Evolutionary conservation across 495 filamentous ascomycete genomes (phyloP), one percentile per base, ranked within the genome.

Genomic region (Hyaloscypha variabilis): DNA sequence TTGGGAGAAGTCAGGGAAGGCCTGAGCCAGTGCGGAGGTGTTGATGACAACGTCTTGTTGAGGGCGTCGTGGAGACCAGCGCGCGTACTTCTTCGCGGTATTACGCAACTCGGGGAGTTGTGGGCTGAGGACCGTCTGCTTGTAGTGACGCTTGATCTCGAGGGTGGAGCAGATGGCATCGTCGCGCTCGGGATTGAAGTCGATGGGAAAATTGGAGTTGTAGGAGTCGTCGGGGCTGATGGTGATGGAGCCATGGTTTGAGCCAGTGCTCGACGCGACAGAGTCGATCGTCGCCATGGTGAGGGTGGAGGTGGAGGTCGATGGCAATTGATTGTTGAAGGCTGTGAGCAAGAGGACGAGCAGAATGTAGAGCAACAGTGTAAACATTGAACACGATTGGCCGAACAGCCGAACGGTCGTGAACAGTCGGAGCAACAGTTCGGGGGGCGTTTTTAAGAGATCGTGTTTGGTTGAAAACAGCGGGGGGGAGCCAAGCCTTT

Each of bases 211-310:
- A 17, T 46, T 46, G 39, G 11, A 46, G 49, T 34, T 58, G 28
- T 26, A 46, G 4, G 42, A 17, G 6, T 58, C 51, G 31, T 71
- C 69, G 46, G 53, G 50, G 51, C 56, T 64, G 23, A 73, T 64
- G 14, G 71, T 73, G 29, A 73, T 64, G 14, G 71, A 71, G 28
- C 71, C 71, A 51, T 73, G 71, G 30, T 65, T 55, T 6, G 71
- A 73, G 28, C 71, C 71, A 25, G 71, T 73, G 19, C 66, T 69
- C 1, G 68, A 71, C 1, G 67, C 69, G 51, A 61, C 50, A 13
- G 69, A 72, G 36, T 63, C 49, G 57, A 25, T 56, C 31, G 51
- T 46, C 6, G 39, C 39, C 39, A 46, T 46, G 39, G 39, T 14
- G 31, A 36, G 31, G 13, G 39, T 42, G 8, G 17, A 8, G 31